Percentiles rank a stretch among this genome's conserved stretches.
Evolutionary conservation across 2,329 filamentous ascomycete genomes (phyloP).

Genomic region (Chaetomiaceae sp.): DNA sequence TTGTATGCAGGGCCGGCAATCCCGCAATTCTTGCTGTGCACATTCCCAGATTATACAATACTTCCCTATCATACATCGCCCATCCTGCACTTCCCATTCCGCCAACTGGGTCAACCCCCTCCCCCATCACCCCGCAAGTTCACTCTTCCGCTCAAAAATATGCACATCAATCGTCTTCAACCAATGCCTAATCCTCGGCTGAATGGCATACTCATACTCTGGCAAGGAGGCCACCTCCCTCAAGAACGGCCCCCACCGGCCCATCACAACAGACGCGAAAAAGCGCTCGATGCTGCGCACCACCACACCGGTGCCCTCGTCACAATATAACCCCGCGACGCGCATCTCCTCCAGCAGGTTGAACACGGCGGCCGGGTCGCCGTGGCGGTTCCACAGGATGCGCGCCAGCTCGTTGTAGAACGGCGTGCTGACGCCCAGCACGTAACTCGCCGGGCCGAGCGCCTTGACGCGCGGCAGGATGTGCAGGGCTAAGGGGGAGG

Average conservation of each 20-base stretch:
- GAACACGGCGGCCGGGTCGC: constrained; percentile 50
- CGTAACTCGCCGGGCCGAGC: constrained; percentile 62
- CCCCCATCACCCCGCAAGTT: not conserved
- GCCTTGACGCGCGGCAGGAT: constrained; percentile 62
- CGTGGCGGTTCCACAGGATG: constrained; percentile 55
- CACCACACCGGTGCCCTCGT: constrained; percentile 40
- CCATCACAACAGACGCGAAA: constrained; percentile 13
- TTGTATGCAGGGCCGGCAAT: no score
- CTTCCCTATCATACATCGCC: not conserved
- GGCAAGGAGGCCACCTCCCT: constrained; percentile 32
- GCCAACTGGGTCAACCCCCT: not conserved
- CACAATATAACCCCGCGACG: constrained; percentile 52
- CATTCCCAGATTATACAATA: not conserved
- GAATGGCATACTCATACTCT: constrained; percentile 30
- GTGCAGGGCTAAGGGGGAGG: constrained; percentile 54
- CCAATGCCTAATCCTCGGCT: constrained; percentile 25
- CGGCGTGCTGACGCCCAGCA: constrained; percentile 62
- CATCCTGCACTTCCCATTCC: not conserved
- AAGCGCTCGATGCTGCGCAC: constrained; percentile 30
- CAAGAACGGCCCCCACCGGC: constrained; percentile 26
- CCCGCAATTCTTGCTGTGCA: not conserved
- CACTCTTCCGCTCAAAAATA: constrained; percentile 8
- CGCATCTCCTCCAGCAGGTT: constrained; percentile 60
- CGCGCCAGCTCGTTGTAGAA: constrained; percentile 63
- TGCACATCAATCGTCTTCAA: constrained; percentile 11